Evolutionary conservation across 495 filamentous ascomycete genomes (phyloP).

Genomic region (Podospora pseudoanserina): DNA sequence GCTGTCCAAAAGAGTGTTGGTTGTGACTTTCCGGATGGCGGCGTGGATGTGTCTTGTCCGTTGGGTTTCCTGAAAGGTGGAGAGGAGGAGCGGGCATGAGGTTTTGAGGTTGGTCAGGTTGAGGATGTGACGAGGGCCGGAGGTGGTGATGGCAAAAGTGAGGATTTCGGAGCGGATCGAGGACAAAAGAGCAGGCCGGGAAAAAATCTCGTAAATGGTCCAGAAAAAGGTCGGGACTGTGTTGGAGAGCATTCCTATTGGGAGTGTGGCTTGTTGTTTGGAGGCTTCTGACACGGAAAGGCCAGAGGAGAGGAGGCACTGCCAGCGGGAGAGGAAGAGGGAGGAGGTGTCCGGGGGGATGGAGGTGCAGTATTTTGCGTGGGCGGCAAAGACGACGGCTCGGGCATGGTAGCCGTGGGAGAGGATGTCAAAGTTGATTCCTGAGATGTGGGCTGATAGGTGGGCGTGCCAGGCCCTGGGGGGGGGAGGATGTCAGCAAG

Average conservation of each 20-base stretch:
- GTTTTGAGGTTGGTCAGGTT: background rate
- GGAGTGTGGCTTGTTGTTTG: background rate
- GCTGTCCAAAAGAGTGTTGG: background rate
- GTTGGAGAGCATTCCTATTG: background rate
- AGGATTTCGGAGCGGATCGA: background rate
- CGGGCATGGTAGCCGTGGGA: background rate
- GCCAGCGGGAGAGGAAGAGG: background rate
- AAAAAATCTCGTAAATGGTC: slow-evolving; percentile 3
- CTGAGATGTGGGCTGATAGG: background rate
- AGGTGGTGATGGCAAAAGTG: background rate
- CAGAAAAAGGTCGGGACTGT: background rate
- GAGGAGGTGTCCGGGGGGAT: background rate
- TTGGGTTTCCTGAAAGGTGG: background rate
- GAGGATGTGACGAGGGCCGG: background rate
- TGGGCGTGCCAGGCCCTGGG: background rate
- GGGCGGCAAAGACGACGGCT: background rate
- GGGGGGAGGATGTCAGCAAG: background rate
- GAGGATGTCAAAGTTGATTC: background rate
- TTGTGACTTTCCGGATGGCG: background rate
- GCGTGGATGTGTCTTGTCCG: background rate
- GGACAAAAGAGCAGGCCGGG: background rate
- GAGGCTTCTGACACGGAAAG: background rate
- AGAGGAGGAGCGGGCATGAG: background rate
- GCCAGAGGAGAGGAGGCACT: background rate
- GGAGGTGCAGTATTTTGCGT: background rate